These are phyloP conservation scores for Heliocybe sulcata DNA, from an alignment of 1,284 basidiomycete species.

Conservation along the genomic window DNA sequence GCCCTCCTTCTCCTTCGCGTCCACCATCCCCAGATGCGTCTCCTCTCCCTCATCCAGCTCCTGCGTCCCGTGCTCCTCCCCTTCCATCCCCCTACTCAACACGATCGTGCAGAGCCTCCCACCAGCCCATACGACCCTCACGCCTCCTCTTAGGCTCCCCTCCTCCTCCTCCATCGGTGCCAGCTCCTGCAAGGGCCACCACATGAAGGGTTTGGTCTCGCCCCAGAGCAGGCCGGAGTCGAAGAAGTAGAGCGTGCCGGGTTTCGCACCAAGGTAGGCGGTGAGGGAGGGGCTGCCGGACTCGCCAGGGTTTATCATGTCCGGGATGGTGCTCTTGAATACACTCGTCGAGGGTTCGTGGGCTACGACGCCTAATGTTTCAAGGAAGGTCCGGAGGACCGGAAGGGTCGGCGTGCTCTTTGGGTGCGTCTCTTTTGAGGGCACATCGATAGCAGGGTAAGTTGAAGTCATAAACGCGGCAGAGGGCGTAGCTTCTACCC, in stretches of 20 bases:
- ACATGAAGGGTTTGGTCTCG: slow-evolving; percentile 66
- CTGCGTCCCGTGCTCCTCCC: slow-evolving; percentile 20
- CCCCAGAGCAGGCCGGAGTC: slow-evolving; percentile 63
- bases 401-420: slow-evolving; percentile 48
- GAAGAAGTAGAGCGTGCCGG: slow-evolving; percentile 68
- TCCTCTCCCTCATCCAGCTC: slow-evolving; percentile 39
- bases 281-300: slow-evolving; percentile 48
- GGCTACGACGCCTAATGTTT: slow-evolving; percentile 30
- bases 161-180: slow-evolving; percentile 22
- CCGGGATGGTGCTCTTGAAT: slow-evolving; percentile 42
- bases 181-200: slow-evolving; percentile 61
- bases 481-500: slow-evolving; percentile 46
- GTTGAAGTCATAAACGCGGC: slow-evolving; percentile 32
- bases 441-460: slow-evolving; percentile 20
- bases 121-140: slow-evolving; percentile 55
- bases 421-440: slow-evolving; percentile 20
- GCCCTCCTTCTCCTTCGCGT: slow-evolving; percentile 57
- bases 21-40: slow-evolving; percentile 63
- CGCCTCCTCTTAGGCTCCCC: slow-evolving; percentile 33
- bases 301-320: slow-evolving; percentile 23
- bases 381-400: slow-evolving; percentile 43
- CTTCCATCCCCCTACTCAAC: slow-evolving; percentile 10
- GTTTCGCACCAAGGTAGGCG: slow-evolving; percentile 62
- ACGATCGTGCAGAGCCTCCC: slow-evolving; percentile 59
- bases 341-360: slow-evolving; percentile 42